Base-by-base conservation (phyloP, 176 grass and related monocot species). In the Themeda triandra region DNA sequence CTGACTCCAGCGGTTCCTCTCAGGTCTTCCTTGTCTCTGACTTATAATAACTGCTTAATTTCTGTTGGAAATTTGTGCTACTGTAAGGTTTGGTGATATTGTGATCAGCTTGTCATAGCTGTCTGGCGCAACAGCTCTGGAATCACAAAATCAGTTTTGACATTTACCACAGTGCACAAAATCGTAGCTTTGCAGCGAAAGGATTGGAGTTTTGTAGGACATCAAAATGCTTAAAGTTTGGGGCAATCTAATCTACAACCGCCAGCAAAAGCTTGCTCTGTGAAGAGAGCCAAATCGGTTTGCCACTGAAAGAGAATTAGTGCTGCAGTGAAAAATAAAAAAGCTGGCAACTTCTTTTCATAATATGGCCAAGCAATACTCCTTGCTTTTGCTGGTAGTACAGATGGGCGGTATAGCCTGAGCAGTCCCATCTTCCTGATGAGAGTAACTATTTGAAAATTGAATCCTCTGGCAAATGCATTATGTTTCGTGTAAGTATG, bases 1-100 rank as follows among this genome's bases (percentile, higher is more conserved):
- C 93, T 77, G 96, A 95, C 56, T 83, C 83, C 0, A 89, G 83
- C 66, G 92, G 83, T 78, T 98, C 81, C 79, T 95, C 96, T 4
- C 96, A 98, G 96, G 96, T 98, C 83, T 18, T 28, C 73, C 65
- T 78, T 66, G 36, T 66, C 60, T 79, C 45, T 81, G 25, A 60
- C 8, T 62, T 4, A 58, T 24, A 6, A 27, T 27, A n/a, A n/a
- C n/a, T 62, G 58, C n/a, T 8, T 78, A 8, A 54, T 56, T 73
- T 88, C 24, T 21, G 35, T 53, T 58, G 5, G 73, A 48, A 3
- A 32, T 83, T 45, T 32, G 13, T 77, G n/a, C 18, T 71, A 53
- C 21, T 51, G 15, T 46, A 35, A 68, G 1, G 71, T 71, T 10
- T 19, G n/a, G 40, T 69, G 48, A 4, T 82, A 64, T 64, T 73